Conservation (phyloP, 148 eudicot genomes). For the Vaccinium macrocarpon region DNA sequence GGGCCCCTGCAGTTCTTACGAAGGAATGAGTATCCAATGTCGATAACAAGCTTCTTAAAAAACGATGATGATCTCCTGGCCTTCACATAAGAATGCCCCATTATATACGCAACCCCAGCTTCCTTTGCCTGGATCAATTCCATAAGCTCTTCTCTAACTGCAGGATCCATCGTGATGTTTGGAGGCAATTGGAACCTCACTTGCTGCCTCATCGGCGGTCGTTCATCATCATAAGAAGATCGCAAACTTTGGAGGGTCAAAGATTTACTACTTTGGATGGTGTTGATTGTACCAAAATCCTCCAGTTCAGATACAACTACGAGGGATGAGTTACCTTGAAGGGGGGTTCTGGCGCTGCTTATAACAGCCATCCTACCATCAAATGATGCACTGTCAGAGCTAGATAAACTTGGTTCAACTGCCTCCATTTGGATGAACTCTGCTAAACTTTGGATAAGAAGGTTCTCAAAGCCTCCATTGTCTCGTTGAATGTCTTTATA, state of each 20-base stretch:
- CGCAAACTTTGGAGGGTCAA: constrained; percentile 71
- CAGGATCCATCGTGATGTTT: constrained; percentile 52
- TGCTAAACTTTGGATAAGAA: constrained; percentile 74
- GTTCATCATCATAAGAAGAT: constrained; percentile 75
- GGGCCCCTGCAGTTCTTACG: constrained; percentile 96
- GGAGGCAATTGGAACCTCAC: constrained; percentile 66
- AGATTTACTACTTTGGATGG: constrained; percentile 68
- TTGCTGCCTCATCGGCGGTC: constrained; percentile 44
- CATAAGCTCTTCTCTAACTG: constrained; percentile 68
- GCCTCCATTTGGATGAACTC: constrained; percentile 97
- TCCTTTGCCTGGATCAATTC: constrained; percentile 88
- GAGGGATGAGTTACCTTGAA: constrained; percentile 44
- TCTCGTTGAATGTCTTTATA: constrained; percentile 84
- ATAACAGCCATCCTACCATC: constrained; percentile 98
- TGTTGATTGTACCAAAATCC: constrained; percentile 27
- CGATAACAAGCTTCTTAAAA: constrained; percentile 73
- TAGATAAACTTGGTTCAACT: constrained; percentile 56
- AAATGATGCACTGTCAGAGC: constrained; percentile 56
- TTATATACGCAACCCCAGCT: constrained; percentile 85
- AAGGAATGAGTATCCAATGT: constrained; percentile 82
- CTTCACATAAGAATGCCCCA: constrained; percentile 94
- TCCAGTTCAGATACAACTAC: constrained; percentile 43
- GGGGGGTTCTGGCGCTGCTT: constrained; percentile 47
- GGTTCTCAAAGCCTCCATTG: constrained; percentile 80
- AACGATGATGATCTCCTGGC: constrained; percentile 69